phyloP scores from a whole-genome alignment of 2,329 filamentous ascomycete species.

The Meredithiella fracta region DNA sequence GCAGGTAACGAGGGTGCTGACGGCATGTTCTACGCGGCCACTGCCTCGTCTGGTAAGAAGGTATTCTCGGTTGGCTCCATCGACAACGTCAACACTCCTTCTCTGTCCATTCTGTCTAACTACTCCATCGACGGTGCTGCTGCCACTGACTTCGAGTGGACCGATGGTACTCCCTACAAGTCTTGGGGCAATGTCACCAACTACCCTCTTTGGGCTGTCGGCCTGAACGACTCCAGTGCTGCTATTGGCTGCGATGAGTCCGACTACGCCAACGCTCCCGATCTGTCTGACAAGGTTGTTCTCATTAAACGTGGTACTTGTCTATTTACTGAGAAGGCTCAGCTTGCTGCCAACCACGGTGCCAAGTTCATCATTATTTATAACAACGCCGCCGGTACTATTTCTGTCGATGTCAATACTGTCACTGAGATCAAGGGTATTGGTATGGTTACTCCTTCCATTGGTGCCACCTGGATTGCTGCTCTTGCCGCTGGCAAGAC shows the following conservation, averaged over 20 bases:
- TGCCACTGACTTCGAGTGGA: constrained; percentile 27
- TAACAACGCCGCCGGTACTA: constrained; percentile 32
- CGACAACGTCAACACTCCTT: constrained; percentile 29
- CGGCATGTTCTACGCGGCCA: constrained; percentile 32
- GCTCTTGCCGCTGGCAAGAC: constrained; percentile 27
- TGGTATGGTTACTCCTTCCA: constrained; percentile 26
- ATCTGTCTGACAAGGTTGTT: constrained; percentile 40
- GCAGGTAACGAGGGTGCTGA: constrained; percentile 32
- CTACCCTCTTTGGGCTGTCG: constrained; percentile 33
- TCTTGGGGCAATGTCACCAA: constrained; percentile 27
- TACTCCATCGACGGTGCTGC: constrained; percentile 25
- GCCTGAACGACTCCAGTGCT: constrained; percentile 30
- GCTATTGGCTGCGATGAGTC: constrained; percentile 33
- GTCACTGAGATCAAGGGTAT: constrained; percentile 22
- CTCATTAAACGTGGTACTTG: constrained; percentile 44
- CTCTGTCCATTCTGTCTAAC: constrained; percentile 26
- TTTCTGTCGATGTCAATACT: constrained; percentile 20
- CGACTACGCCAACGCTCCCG: constrained; percentile 33
- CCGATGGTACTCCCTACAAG: constrained; percentile 24
- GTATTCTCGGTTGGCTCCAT: constrained; percentile 34
- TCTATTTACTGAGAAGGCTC: constrained; percentile 36
- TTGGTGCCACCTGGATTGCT: constrained; percentile 29
- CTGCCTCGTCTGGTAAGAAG: constrained; percentile 30
- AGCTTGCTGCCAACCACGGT: constrained; percentile 35
- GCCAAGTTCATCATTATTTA: constrained; percentile 47